These are phyloP conservation scores for Metrosideros polymorpha DNA, from an alignment of 441 rosid species.

Conservation along the genomic window DNA sequence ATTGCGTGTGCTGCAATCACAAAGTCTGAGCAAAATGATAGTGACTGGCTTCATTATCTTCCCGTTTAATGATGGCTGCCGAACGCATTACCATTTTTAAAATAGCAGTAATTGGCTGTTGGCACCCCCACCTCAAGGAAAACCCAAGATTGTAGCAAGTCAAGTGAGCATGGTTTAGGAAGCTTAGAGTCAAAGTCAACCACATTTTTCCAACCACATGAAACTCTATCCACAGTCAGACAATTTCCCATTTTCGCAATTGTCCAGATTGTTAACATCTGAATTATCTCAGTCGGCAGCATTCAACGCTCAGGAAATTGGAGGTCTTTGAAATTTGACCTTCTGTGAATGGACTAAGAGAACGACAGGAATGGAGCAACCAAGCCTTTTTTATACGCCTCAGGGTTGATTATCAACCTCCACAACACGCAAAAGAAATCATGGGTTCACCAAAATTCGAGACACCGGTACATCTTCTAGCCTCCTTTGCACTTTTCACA, in stretches of 20 bases:
- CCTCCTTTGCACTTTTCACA: neutral
- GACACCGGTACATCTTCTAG: neutral
- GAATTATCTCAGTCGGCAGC: too few relatives aligned
- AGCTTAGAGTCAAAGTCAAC: neutral
- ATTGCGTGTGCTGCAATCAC: neutral
- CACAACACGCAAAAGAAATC: neutral
- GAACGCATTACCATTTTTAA: neutral
- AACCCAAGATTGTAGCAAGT: neutral
- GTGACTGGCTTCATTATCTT: neutral
- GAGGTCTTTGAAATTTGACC: neutral
- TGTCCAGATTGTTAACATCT: neutral
- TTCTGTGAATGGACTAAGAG: neutral
- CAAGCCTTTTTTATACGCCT: neutral
- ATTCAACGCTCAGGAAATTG: too few relatives aligned
- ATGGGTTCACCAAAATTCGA: neutral
- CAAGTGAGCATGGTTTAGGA: neutral
- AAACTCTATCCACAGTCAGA: rapidly evolving
- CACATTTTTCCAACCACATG: too few relatives aligned
- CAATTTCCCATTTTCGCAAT: rapidly evolving
- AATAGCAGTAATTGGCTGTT: neutral
- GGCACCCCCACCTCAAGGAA: neutral
- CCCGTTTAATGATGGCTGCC: rapidly evolving
- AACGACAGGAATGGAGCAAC: neutral
- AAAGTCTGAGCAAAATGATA: neutral
- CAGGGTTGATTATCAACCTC: neutral